Evolutionary conservation across 352 stramenopile species (phyloP), one percentile per base, ranked within the genome.

Genomic region (Aphanomyces astaci): DNA sequence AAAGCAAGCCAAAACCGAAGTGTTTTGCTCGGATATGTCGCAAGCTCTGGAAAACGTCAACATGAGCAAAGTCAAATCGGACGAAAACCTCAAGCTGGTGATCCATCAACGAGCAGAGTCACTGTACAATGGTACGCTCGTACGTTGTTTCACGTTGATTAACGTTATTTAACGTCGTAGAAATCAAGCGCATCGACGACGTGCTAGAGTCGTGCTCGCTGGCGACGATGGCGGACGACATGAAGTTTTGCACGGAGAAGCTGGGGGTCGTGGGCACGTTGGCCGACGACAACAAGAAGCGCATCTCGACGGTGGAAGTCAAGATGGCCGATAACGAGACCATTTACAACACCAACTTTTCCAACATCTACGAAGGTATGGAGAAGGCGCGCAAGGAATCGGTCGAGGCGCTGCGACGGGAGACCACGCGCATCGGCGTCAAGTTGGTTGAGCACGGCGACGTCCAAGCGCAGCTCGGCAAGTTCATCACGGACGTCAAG

Each of bases 371-470:
- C 51, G 64, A 81, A 79, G 45, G 90, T 15, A 72, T 79, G 13
- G 81, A 91, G 22, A 71, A 84, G 11, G 78, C 76, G 24, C 80
- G 76, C 31, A 77, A 88, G 9, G 67, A 87, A 0, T 73, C 69
- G 9, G 63, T 73, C 0, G 73, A 85, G 19, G 70, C 76, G 13
- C 62, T 68, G 2, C 64, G 75, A 0, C 75, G 80, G 24, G 76
- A 77, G 17, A 73, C 79, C 15, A 82, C 87, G 31, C 65, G 69
- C 1, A 77, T 77, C 36, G 73, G 88, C 25, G 74, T 80, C 53
- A 82, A 92, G 43, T 88, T 80, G 32, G 77, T 74, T 11, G 77
- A 72, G 22, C 85, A 82, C 30, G 55, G 89, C 9, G 75, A 78
- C 22, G 64, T 80, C 4, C 81, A 86, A 27, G 73, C 66, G 22